phyloP scores from a whole-genome alignment of 495 filamentous ascomycete genomes.

The Lasiosphaeria ovina region DNA sequence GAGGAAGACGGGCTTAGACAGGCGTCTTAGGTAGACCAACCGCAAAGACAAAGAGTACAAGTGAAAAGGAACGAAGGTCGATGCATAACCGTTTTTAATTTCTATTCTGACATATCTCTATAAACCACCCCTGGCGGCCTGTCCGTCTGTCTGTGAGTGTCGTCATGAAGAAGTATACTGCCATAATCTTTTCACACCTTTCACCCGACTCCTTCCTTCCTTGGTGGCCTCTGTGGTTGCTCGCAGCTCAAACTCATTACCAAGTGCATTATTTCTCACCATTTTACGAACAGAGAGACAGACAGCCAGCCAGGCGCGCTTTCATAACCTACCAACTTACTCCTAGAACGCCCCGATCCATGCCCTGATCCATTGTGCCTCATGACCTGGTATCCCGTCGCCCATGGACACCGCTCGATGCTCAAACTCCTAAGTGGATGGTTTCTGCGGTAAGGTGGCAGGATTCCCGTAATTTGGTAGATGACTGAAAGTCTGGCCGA shows the following conservation, averaged over 20 bases:
- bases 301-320: not conserved
- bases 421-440: conserved; percentile 40
- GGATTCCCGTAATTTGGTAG: conserved; percentile 56
- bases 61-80: no score
- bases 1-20: no score
- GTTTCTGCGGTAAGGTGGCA: conserved; percentile 56
- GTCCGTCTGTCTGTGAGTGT: not conserved
- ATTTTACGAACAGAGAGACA: conserved; percentile 6
- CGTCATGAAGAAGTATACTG: conserved; percentile 4
- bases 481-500: conserved; percentile 43
- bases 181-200: not conserved
- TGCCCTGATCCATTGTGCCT: conserved; percentile 21
- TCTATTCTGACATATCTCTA: conserved; percentile 26
- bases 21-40: no score
- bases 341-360: conserved; percentile 30
- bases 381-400: conserved; percentile 18
- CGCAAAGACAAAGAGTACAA: no score
- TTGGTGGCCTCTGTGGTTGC: not conserved
- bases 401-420: conserved; percentile 19
- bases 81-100: not conserved
- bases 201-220: not conserved
- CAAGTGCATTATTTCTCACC: not conserved
- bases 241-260: no score
- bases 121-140: conserved; percentile 6
- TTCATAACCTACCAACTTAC: conserved; percentile 4